Conservation (phyloP, 1,284 basidiomycete genomes). For the Marasmius oreades region DNA sequence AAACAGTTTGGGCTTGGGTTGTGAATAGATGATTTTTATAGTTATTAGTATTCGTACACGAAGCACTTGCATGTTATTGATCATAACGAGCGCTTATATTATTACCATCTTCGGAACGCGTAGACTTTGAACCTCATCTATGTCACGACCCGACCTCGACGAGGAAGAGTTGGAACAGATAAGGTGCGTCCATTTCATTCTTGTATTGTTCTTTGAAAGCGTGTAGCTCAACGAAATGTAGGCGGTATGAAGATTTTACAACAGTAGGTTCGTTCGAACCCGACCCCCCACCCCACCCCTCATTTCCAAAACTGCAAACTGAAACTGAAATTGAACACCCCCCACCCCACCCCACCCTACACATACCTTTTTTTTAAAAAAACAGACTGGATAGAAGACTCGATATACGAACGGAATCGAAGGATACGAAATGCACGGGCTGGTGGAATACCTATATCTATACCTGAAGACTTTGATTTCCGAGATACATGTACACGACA, state of each 20-base stretch:
- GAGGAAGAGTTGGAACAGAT: constrained; percentile 38
- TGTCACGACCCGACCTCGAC: constrained; percentile 11
- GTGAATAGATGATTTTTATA: no score
- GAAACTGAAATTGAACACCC: no score
- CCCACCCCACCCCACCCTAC: not conserved
- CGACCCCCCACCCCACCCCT: not conserved
- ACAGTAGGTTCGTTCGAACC: constrained; percentile 43
- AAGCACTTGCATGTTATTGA: no score
- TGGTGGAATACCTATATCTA: constrained; percentile 36
- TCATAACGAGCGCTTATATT: no score
- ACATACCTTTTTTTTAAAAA: not conserved
- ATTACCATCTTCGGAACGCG: no score
- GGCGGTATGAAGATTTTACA: constrained; percentile 83
- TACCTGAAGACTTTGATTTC: constrained; percentile 50
- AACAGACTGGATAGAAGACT: constrained; percentile 92
- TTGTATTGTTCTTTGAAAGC: not conserved
- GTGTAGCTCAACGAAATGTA: constrained; percentile 2
- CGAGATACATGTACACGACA: constrained; percentile 36
- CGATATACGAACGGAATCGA: constrained; percentile 80
- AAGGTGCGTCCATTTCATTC: constrained; percentile 24
- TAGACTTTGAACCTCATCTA: no score
- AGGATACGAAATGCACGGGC: constrained; percentile 55
- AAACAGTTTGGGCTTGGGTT: not conserved
- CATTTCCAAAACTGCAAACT: not conserved
- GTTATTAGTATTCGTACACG: no score